phyloP scores from a whole-genome alignment of 169 alveolate species.

The Cryptosporidium bovis region DNA sequence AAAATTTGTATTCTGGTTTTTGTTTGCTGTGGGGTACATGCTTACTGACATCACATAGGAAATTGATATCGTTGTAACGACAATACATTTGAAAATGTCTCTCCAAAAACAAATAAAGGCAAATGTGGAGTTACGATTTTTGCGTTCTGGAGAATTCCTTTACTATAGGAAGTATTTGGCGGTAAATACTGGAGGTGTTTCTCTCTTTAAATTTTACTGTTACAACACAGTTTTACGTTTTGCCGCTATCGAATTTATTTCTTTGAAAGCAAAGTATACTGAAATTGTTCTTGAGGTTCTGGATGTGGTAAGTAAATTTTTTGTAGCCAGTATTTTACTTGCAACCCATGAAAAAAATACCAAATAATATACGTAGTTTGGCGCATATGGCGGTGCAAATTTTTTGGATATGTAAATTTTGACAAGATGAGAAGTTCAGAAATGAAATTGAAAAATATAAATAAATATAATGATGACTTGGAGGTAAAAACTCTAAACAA shows the following conservation, averaged over 20 bases:
- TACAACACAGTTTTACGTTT: no score
- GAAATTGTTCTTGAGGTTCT: no score
- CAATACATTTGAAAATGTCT: slow-evolving; percentile 54
- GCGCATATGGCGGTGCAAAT: slow-evolving; percentile 11
- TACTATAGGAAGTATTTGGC: not conserved
- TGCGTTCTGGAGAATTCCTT: slow-evolving; percentile 35
- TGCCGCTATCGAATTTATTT: no score
- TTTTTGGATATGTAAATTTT: slow-evolving; percentile 14
- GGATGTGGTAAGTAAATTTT: no score
- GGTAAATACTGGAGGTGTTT: slow-evolving; percentile 5
- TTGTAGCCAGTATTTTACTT: no score
- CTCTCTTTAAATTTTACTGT: no score
- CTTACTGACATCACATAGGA: slow-evolving; percentile 12
- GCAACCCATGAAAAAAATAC: no score
- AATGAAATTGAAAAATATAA: slow-evolving; percentile 50
- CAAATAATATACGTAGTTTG: not conserved
- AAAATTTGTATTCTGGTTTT: slow-evolving; percentile 1
- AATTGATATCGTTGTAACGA: slow-evolving; percentile 72
- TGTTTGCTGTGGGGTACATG: slow-evolving; percentile 67
- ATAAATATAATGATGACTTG: slow-evolving; percentile 67
- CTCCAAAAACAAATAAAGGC: not conserved
- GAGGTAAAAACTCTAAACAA: slow-evolving; percentile 69
- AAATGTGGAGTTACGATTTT: slow-evolving; percentile 26
- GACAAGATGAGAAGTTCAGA: slow-evolving; percentile 27
- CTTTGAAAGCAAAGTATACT: no score